Base-by-base conservation (phyloP, 352 stramenopile genomes). In the Thraustotheca clavata region DNA sequence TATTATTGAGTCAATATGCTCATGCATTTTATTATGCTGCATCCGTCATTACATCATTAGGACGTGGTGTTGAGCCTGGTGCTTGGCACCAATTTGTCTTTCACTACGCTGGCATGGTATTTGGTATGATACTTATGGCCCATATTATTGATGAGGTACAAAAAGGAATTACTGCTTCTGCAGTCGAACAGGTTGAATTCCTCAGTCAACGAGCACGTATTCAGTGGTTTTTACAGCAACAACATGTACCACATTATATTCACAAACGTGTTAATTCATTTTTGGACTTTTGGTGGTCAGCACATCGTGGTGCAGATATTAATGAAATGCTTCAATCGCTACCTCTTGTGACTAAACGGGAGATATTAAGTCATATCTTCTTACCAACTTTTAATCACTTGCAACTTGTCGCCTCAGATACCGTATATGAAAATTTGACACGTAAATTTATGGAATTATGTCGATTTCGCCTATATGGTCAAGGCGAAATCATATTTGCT, bases 401-500 rank as follows among this genome's bases (percentile, higher is more conserved):
- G 4, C n/a, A 20, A 8, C 26, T 6, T 22, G 38, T 54, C n/a
- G n/a, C n/a, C 14, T 55, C 38, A 18, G 26, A 18, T 9, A 35
- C n/a, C n/a, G n/a, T n/a, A n/a, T n/a, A n/a, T n/a, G n/a, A n/a
- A n/a, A n/a, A n/a, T n/a, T n/a, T n/a, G n/a, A n/a, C n/a, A n/a
- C n/a, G n/a, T n/a, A n/a, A n/a, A n/a, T n/a, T n/a, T n/a, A n/a
- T n/a, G n/a, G n/a, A n/a, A n/a, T n/a, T n/a, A n/a, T n/a, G n/a
- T n/a, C n/a, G n/a, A n/a, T n/a, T n/a, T n/a, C n/a, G n/a, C n/a
- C 61, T 88, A 4, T 86, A 80, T 36, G 75, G 79, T 0, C 79
- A 88, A 36, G 76, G 78, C 0, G 78, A 87, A 60, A 74, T 80
- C n/a, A 78, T 87, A 11, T 87, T 81, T 55, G 69, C 72, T 3